phyloP scores from a whole-genome alignment of 2,329 filamentous ascomycete genomes.

The Teratosphaeria gauchensis region DNA sequence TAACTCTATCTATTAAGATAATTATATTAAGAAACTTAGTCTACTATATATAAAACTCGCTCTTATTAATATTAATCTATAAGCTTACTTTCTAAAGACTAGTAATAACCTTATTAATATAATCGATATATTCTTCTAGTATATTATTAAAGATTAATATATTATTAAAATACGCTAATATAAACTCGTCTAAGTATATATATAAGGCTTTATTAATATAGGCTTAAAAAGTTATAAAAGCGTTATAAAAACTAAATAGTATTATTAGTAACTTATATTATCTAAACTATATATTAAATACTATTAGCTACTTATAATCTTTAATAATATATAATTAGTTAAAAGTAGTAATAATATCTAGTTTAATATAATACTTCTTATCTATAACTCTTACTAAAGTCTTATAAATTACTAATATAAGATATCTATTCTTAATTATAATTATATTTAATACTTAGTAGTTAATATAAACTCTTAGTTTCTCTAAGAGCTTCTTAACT shows the following conservation, averaged over 20 bases:
- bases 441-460: neutral
- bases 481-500: neutral
- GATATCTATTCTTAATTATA: neutral
- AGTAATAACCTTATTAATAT: neutral
- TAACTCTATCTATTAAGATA: no score
- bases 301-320: slow-evolving; percentile 1
- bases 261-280: neutral
- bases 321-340: neutral
- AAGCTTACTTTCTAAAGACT: neutral
- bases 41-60: no score
- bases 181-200: neutral
- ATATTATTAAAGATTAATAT: neutral
- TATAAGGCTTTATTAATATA: slow-evolving; percentile 1
- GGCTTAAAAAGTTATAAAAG: no score
- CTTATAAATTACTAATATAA: neutral
- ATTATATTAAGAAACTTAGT: no score
- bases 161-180: neutral
- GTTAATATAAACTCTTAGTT: neutral
- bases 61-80: no score
- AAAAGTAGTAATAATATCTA: neutral
- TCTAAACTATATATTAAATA: neutral
- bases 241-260: neutral
- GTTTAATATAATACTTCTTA: neutral
- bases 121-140: neutral
- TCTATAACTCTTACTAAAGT: neutral